Conservation (phyloP, 2,329 filamentous ascomycete genomes). For the Fusarium temperatum region DNA sequence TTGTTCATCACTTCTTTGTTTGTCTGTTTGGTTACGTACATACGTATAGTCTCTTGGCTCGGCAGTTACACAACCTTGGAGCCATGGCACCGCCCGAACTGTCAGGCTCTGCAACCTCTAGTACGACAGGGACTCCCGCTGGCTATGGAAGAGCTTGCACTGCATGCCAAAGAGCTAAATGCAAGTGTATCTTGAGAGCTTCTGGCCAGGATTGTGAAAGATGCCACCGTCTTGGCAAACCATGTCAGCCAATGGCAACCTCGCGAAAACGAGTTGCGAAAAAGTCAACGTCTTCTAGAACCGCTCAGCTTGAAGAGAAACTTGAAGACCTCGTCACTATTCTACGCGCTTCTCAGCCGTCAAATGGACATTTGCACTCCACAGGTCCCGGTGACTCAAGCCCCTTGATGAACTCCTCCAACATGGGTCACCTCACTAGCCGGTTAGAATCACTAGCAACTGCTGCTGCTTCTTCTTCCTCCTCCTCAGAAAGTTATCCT, state of each 20-base stretch:
- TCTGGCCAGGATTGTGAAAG: constrained; percentile 49
- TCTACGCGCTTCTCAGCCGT: constrained; percentile 47
- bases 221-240: constrained; percentile 58
- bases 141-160: constrained; percentile 57
- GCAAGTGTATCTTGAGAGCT: constrained; percentile 56
- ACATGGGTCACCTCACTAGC: constrained; percentile 36
- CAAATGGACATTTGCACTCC: constrained; percentile 25
- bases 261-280: constrained; percentile 50
- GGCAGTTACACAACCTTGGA: neutral
- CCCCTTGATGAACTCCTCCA: constrained; percentile 17
- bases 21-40: neutral
- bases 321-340: constrained; percentile 59
- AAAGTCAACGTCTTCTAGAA: constrained; percentile 48
- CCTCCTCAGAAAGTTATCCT: constrained; percentile 24
- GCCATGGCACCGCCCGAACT: constrained; percentile 38
- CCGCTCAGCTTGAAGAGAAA: constrained; percentile 60
- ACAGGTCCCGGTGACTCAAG: constrained; percentile 6
- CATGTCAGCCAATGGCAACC: constrained; percentile 56
- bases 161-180: constrained; percentile 59
- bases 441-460: constrained; percentile 50
- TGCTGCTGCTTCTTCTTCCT: constrained; percentile 47
- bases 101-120: constrained; percentile 9
- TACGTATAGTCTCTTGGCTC: neutral
- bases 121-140: constrained; percentile 43
- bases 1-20: constrained; percentile 1